These are phyloP conservation scores for Zygoascus tannicola DNA, from an alignment of 805 yeast genomes.

Conservation along the genomic window DNA sequence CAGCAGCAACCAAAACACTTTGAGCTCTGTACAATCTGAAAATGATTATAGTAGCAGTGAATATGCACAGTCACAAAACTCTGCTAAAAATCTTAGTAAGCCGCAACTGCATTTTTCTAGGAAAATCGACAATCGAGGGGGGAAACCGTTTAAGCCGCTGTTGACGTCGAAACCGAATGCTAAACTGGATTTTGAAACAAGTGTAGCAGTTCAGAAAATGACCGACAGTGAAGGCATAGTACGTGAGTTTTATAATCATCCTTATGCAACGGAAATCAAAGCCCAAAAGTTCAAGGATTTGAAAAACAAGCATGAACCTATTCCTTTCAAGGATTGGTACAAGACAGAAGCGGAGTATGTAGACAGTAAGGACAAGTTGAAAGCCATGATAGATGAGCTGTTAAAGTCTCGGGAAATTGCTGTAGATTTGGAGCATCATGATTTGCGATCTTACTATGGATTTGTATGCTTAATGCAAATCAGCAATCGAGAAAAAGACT, in stretches of 20 bases:
- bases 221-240: slow-evolving; percentile 21
- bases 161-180: slow-evolving; percentile 67
- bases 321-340: slow-evolving; percentile 56
- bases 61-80: neutral
- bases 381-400: slow-evolving; percentile 47
- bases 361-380: slow-evolving; percentile 44
- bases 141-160: slow-evolving; percentile 68
- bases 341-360: slow-evolving; percentile 53
- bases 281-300: slow-evolving; percentile 59
- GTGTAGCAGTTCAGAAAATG: slow-evolving; percentile 18
- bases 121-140: slow-evolving; percentile 59
- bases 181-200: slow-evolving; percentile 48
- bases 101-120: slow-evolving; percentile 59
- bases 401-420: slow-evolving; percentile 57
- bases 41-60: neutral
- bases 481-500: slow-evolving; percentile 71
- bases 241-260: slow-evolving; percentile 59
- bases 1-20: too few species aligned
- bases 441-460: slow-evolving; percentile 82
- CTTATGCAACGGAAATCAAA: slow-evolving; percentile 69
- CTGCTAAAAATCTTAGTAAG: slow-evolving; percentile 34
- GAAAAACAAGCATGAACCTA: slow-evolving; percentile 37
- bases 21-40: neutral
- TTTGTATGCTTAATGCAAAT: slow-evolving; percentile 90
- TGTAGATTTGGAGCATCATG: slow-evolving; percentile 94